Evolutionary conservation across 2,329 filamentous ascomycete species (phyloP), one percentile per base, ranked within the genome.

Genomic region (Penicillium sp.): DNA sequence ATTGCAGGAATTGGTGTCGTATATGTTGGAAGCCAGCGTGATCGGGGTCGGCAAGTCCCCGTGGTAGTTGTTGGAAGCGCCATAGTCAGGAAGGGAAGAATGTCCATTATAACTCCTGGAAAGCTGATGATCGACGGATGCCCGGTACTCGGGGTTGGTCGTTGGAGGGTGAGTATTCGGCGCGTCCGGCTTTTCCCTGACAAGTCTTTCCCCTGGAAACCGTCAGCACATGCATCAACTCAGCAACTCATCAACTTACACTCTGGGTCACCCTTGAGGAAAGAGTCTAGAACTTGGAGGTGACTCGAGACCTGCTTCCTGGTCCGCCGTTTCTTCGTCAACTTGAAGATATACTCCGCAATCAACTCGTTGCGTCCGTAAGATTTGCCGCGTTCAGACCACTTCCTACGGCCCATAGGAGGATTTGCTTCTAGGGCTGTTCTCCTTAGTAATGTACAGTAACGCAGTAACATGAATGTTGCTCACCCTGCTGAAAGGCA

Each of bases 261-360:
- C 58, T 77, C 71, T 26, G 78, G 77, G 59, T 83, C 77, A 5
- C 77, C 74, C 60, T 76, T 74, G 38, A 85, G 71, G 58, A 82
- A 80, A 12, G 76, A 77, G 66, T 83, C 83, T 20, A 86, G 72
- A 2, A 86, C 83, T 67, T 86, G 83, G 24, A 86, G 78, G 65
- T 86, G 83, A 63, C 83, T 86, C 0, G 83, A 86, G 4, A 86
- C 81, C 64, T 86, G 81, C 66, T 86, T 86, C 51, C 83, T 75
- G 16, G 68, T 71, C 53, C 83, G 74, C 24, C 63, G 65, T 56
- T 79, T 78, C 21, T 83, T 81, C 6, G 83, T 85, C 57, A 77
- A 72, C 56, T 77, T 77, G 61, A 74, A 71, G 58, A 86, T 85
- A 52, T 79, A 82, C 62, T 83, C 77, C 21, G 83, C 77, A 59